phyloP scores from a whole-genome alignment of 2,329 filamentous ascomycete genomes.

The Xylaria sp. region DNA sequence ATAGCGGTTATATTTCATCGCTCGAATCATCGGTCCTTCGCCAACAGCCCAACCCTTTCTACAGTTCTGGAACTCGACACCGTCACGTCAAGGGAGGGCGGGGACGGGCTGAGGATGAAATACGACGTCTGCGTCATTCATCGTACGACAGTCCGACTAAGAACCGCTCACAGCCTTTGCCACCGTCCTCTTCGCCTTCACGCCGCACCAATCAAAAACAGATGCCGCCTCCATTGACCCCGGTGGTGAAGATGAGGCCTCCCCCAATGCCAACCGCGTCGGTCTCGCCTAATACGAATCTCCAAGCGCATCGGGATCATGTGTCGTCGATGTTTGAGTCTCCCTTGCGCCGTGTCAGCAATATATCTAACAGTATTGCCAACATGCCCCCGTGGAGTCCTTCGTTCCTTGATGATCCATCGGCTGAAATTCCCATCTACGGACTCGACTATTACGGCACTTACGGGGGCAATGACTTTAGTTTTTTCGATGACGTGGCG shows the following conservation, averaged over 20 bases:
- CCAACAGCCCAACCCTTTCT: slow-evolving; percentile 56
- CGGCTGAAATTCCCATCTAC: slow-evolving; percentile 49
- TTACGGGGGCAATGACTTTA: slow-evolving; percentile 54
- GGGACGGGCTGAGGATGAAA: slow-evolving; percentile 91
- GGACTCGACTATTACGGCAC: slow-evolving; percentile 26
- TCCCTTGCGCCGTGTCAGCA: slow-evolving; percentile 47
- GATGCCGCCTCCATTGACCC: slow-evolving; percentile 73
- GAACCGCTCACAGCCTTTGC: slow-evolving; percentile 49
- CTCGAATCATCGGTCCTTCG: slow-evolving; percentile 85
- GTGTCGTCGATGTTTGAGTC: slow-evolving; percentile 71
- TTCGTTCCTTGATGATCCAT: slow-evolving; percentile 46
- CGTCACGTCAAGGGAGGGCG: slow-evolving; percentile 79
- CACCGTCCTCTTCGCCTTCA: slow-evolving; percentile 63
- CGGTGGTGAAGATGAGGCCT: slow-evolving; percentile 68
- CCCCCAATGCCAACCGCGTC: slow-evolving; percentile 60
- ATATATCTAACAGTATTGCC: slow-evolving; percentile 43
- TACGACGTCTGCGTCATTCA: slow-evolving; percentile 84
- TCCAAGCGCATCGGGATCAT: slow-evolving; percentile 79
- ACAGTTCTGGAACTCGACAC: slow-evolving; percentile 76
- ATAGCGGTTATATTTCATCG: slow-evolving; percentile 96
- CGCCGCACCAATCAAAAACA: slow-evolving; percentile 52
- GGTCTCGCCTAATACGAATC: slow-evolving; percentile 86
- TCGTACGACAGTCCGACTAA: slow-evolving; percentile 90
- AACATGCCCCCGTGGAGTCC: slow-evolving; percentile 55
- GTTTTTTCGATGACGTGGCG: slow-evolving; percentile 52